A percentile compares a stretch with the other conserved stretches of the same genome.
Conservation (phyloP, 2,329 filamentous ascomycete species). For the Xylaria sp. region DNA sequence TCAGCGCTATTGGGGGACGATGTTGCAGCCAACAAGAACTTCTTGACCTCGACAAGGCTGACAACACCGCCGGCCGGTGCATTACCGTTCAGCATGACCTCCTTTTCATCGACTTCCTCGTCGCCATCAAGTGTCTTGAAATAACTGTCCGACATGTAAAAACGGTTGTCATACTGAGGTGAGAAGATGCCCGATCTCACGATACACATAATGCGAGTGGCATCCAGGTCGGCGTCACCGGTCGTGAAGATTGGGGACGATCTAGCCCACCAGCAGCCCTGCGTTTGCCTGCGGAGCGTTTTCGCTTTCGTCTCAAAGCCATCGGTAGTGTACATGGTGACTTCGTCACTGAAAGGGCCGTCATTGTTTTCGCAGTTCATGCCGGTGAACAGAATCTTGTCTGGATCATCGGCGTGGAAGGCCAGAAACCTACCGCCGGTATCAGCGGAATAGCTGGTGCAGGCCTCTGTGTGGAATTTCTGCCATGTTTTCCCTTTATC, state of each 20-base stretch:
- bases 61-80: conserved; percentile 73
- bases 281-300: conserved; percentile 60
- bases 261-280: conserved; percentile 85
- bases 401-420: conserved; percentile 79
- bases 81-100: conserved; percentile 70
- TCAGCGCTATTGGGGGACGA: conserved; percentile 77
- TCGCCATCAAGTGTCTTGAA: conserved; percentile 54
- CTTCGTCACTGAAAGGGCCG: conserved; percentile 57
- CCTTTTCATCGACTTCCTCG: conserved; percentile 54
- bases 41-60: conserved; percentile 78
- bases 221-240: conserved; percentile 59
- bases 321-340: conserved; percentile 71
- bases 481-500: conserved; percentile 80
- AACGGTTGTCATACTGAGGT: conserved; percentile 66
- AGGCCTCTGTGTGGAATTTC: conserved; percentile 59
- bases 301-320: conserved; percentile 69
- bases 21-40: conserved; percentile 78
- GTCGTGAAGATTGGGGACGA: conserved; percentile 67
- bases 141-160: conserved; percentile 78
- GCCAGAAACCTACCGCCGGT: conserved; percentile 48
- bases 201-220: conserved; percentile 73
- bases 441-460: conserved; percentile 49
- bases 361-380: conserved; percentile 60
- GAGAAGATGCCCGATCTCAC: conserved; percentile 66
- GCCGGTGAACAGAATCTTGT: conserved; percentile 81